These are phyloP conservation scores for Copromyces sp. DNA, from an alignment of 495 filamentous ascomycete genomes.

Conservation along the genomic window DNA sequence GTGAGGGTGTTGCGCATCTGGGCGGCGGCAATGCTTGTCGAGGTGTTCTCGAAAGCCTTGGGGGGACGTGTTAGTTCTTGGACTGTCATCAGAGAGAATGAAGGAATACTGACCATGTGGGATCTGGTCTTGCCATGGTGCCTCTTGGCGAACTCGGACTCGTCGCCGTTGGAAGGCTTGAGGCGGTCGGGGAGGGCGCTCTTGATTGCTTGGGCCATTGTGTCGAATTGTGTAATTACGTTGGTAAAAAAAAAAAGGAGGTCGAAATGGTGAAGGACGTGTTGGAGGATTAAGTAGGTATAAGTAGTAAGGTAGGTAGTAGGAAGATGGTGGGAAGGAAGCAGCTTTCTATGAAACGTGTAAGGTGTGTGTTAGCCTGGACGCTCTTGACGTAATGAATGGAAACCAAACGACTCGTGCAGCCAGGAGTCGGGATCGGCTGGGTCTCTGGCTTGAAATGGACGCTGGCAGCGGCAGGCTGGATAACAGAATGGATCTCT, in stretches of 20 bases:
- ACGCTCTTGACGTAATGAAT: neutral
- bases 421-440: neutral
- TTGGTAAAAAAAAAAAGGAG: constrained; percentile 1
- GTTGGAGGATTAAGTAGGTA: neutral
- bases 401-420: neutral
- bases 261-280: neutral
- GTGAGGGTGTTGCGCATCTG: constrained; percentile 99
- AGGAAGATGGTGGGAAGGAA: neutral
- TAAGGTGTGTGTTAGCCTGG: neutral
- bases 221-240: constrained; percentile 18
- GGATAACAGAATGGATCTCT: neutral
- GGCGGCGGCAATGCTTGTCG: constrained; percentile 90
- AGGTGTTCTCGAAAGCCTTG: constrained; percentile 98
- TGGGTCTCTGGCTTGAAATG: neutral
- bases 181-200: constrained; percentile 73
- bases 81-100: constrained; percentile 3
- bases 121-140: constrained; percentile 94
- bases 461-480: neutral
- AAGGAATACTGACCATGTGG: constrained; percentile 70
- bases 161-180: constrained; percentile 49
- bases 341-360: neutral
- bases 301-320: neutral
- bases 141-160: constrained; percentile 48
- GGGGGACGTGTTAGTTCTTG: constrained; percentile 5
- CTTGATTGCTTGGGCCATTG: constrained; percentile 57